Base-by-base conservation (phyloP, 345 rosid species). In the Sapria himalayana region DNA sequence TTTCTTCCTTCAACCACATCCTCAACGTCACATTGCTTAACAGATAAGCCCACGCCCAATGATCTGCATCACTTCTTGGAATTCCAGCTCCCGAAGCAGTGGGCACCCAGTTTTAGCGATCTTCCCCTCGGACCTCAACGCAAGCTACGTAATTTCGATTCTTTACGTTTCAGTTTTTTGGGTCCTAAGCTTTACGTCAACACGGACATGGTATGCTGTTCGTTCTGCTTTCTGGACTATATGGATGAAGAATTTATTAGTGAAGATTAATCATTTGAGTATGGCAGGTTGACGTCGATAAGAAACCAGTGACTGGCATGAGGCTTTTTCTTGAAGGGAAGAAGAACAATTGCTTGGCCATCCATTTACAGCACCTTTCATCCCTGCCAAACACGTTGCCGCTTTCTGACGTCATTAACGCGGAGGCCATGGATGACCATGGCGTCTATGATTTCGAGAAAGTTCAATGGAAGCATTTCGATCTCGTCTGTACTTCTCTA, bases 101-200 rank as follows among this genome's bases (percentile, higher is more conserved):
- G 98, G 98, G 98, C 98, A 9, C 98, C 98, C 10, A 79, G 76
- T 43, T 89, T 89, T 66, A 76, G 86, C 48, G 98, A 89, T 37
- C 91, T 79, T 57, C 98, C 94, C 35, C 93, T 89, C 61, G 94
- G 94, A 43, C 93, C 86, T 0, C 98, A 79, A 53, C 58, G 85
- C 14, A 82, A 64, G 65, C 93, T 73, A 25, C 80, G 64, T 50
- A 69, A 65, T 53, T 52, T 69, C 12, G 54, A 81, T 29, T 82
- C 93, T 21, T 62, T 89, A 43, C 86, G 76, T 45, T 89, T 89
- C 64, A 79, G 86, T 65, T 65, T 89, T 46, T 50, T 82, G 65
- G 98, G 93, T 27, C 91, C 98, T 49, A 82, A 82, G 73, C 80
- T 89, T 32, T 74, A 58, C 25, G 98, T 82, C 48, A 89, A 76